These are phyloP conservation scores for Neofusicoccum sp. DNA, from an alignment of 2,329 filamentous ascomycete species.

Conservation along the genomic window DNA sequence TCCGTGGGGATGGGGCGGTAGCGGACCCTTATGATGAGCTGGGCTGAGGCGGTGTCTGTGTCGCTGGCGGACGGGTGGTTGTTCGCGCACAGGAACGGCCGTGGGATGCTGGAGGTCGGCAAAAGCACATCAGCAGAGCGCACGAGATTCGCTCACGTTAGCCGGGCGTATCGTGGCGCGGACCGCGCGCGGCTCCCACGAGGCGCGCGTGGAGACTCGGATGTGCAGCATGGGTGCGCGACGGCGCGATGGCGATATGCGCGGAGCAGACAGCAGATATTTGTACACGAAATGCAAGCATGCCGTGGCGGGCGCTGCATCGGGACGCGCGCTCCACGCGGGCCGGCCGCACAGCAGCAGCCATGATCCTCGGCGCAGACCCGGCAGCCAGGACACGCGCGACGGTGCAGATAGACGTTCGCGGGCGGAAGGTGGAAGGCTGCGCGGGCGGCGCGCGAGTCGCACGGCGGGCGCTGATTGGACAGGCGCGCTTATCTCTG, in stretches of 20 bases:
- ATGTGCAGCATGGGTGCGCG: constrained; percentile 2
- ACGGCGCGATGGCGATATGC: constrained; percentile 5
- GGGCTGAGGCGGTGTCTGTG: not conserved
- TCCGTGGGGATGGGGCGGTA: not conserved
- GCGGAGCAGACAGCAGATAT: constrained; percentile 8
- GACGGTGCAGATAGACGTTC: not conserved
- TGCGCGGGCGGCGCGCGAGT: not conserved
- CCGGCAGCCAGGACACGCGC: constrained; percentile 4
- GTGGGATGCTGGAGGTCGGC: constrained; percentile 7
- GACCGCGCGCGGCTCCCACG: not conserved
- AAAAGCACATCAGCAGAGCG: not conserved
- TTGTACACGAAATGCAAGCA: constrained; percentile 4
- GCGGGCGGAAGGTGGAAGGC: not conserved
- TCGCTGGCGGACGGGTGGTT: not conserved
- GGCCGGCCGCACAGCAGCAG: not conserved
- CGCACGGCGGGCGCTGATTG: constrained; percentile 1
- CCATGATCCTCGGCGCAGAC: not conserved
- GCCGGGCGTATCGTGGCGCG: constrained; percentile 3
- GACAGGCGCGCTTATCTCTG: constrained; percentile 8
- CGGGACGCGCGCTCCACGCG: constrained; percentile 6
- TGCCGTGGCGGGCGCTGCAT: not conserved
- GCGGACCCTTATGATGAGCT: not conserved
- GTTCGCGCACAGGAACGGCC: not conserved
- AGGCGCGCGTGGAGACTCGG: constrained; percentile 11
- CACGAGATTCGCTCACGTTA: constrained; percentile 4